Percentiles rank a stretch among this genome's conserved stretches.
Conservation (phyloP, 768 basidiomycete species). For the Cystobasidium ongulense region DNA sequence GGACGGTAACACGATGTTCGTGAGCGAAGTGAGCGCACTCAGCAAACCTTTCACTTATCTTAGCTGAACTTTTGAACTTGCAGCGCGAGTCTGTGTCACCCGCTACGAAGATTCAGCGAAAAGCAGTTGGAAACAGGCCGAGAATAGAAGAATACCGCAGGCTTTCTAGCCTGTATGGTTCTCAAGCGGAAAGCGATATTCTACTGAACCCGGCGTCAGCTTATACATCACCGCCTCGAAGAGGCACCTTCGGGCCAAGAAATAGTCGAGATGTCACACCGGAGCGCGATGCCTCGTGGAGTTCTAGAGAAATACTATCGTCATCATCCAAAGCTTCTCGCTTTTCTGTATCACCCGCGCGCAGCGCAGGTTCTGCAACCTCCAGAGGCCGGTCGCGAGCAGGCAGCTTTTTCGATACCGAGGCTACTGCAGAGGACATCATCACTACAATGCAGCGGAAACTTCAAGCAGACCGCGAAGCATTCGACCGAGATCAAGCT, state of each 20-base stretch:
- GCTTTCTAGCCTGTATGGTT: slow-evolving; percentile 4
- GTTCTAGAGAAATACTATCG: background rate
- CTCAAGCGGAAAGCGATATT: background rate
- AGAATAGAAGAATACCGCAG: slow-evolving; percentile 8
- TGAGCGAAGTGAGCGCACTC: background rate
- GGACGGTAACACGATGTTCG: background rate
- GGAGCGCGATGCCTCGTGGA: background rate
- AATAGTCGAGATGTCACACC: background rate
- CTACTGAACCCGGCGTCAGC: background rate
- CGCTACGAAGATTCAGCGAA: background rate
- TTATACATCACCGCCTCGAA: background rate
- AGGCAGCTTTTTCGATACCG: background rate
- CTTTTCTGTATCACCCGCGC: background rate
- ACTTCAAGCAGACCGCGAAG: background rate
- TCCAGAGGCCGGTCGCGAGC: background rate
- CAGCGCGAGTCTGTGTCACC: background rate
- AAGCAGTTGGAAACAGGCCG: slow-evolving; percentile 6
- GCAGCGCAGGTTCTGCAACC: background rate
- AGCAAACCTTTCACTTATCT: too few species aligned
- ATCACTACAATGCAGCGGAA: background rate
- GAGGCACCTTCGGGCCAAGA: background rate
- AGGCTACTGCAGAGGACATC: background rate
- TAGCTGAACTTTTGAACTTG: background rate
- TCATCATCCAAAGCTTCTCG: background rate
- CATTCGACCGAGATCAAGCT: background rate